Evolutionary conservation across 2,329 filamentous ascomycete species (phyloP).

Genomic region (Nemania sp.): DNA sequence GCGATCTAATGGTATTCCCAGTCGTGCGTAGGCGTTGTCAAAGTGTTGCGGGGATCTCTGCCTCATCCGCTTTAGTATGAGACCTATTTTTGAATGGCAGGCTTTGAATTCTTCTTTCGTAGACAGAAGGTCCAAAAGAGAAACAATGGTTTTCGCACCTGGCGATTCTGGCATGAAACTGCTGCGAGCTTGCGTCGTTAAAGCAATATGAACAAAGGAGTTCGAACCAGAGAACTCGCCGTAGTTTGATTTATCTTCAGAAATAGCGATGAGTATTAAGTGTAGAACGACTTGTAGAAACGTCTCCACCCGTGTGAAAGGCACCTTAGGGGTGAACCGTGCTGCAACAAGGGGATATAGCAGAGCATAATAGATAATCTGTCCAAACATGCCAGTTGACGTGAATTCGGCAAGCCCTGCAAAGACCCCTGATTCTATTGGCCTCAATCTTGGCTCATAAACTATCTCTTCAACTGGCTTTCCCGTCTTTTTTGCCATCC

Average conservation of each 20-base stretch:
- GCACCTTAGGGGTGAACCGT: slow-evolving; percentile 78
- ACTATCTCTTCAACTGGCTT: slow-evolving; percentile 86
- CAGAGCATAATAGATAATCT: slow-evolving; percentile 89
- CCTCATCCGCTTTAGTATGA: slow-evolving; percentile 86
- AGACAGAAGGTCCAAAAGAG: slow-evolving; percentile 71
- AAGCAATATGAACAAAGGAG: slow-evolving; percentile 80
- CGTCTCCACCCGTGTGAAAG: slow-evolving; percentile 85
- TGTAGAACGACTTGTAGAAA: slow-evolving; percentile 94
- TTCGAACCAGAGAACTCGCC: slow-evolving; percentile 60
- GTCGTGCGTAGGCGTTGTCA: slow-evolving; percentile 71
- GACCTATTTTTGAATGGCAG: slow-evolving; percentile 84
- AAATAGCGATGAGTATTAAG: slow-evolving; percentile 83
- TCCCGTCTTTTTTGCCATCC: slow-evolving; percentile 88
- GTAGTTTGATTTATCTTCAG: slow-evolving; percentile 79
- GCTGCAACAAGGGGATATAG: slow-evolving; percentile 81
- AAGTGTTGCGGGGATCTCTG: slow-evolving; percentile 83
- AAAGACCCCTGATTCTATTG: slow-evolving; percentile 83
- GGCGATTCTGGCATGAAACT: slow-evolving; percentile 70
- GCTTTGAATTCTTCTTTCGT: slow-evolving; percentile 80
- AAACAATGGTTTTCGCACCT: slow-evolving; percentile 71
- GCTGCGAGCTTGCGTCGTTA: slow-evolving; percentile 72
- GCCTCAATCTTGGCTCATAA: slow-evolving; percentile 85
- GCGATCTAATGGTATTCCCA: slow-evolving; percentile 78
- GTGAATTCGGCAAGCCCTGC: slow-evolving; percentile 82
- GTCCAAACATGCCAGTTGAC: slow-evolving; percentile 84